A percentile compares a stretch with the other conserved stretches of the same genome.
These are phyloP conservation scores for Coemansia sp. DNA, from an alignment of 192 early-diverging fungal genomes.

Conservation along the genomic window DNA sequence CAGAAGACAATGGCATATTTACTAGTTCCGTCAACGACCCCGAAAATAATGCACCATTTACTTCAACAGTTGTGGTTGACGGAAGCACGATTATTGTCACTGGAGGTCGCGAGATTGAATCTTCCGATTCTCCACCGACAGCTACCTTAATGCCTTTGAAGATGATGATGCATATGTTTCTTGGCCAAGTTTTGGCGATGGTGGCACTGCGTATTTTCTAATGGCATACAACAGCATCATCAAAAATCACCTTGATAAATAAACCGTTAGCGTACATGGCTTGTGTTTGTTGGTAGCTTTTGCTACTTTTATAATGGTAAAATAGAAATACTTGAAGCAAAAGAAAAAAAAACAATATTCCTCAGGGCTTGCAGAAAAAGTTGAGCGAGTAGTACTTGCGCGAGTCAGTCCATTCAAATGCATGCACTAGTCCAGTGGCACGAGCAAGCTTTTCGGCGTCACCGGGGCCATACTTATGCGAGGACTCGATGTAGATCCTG, in stretches of 20 bases:
- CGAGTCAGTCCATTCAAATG: constrained; percentile 58
- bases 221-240: background rate
- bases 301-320: background rate
- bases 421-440: constrained; percentile 46
- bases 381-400: constrained; percentile 60
- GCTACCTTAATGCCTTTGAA: background rate
- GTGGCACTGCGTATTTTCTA: background rate
- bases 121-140: background rate
- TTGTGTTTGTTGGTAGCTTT: too few relatives aligned
- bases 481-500: constrained; percentile 85
- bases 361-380: constrained; percentile 56
- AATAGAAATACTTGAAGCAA: background rate
- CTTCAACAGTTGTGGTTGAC: constrained; percentile 35
- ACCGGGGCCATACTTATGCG: constrained; percentile 73
- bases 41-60: constrained; percentile 13
- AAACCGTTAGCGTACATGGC: too few relatives aligned
- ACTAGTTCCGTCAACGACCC: background rate
- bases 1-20: constrained; percentile 15
- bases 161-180: background rate
- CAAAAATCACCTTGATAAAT: too few relatives aligned
- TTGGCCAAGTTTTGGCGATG: background rate
- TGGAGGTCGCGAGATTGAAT: constrained; percentile 4
- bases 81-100: constrained; percentile 39
- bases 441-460: constrained; percentile 61
- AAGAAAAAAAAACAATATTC: background rate